These are phyloP conservation scores for Metschnikowia proteae DNA, from an alignment of 805 yeast species.

Conservation along the genomic window DNA sequence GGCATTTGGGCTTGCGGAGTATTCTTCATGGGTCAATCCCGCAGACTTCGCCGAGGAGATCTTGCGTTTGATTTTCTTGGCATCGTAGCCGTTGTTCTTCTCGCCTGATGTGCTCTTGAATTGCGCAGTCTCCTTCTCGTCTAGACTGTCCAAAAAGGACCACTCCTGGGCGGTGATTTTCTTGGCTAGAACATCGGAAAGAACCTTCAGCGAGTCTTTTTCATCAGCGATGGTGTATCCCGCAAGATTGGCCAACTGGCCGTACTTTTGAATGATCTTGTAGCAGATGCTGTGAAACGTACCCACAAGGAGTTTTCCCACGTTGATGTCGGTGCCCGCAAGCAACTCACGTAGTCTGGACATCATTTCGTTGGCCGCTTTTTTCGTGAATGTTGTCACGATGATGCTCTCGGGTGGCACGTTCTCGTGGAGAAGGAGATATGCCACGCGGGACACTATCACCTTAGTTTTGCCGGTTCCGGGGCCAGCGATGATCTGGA, in stretches of 20 bases:
- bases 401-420: slow-evolving; percentile 62
- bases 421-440: slow-evolving; percentile 49
- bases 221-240: slow-evolving; percentile 60
- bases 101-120: slow-evolving; percentile 14
- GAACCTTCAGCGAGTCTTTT: slow-evolving; percentile 49
- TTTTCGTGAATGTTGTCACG: slow-evolving; percentile 89
- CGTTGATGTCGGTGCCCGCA: slow-evolving; percentile 30
- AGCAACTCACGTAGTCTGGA: slow-evolving; percentile 50
- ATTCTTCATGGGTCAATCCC: slow-evolving; percentile 45
- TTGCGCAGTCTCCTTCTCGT: slow-evolving; percentile 13
- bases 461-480: slow-evolving; percentile 82
- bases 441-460: slow-evolving; percentile 72
- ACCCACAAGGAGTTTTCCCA: slow-evolving; percentile 60
- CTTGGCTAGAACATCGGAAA: slow-evolving; percentile 39
- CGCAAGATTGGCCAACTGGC: slow-evolving; percentile 44
- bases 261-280: slow-evolving; percentile 53
- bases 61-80: slow-evolving; percentile 36
- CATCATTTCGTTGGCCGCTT: slow-evolving; percentile 84
- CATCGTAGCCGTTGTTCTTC: slow-evolving; percentile 35
- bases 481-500: slow-evolving; percentile 58
- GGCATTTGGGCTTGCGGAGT: slow-evolving; percentile 15
- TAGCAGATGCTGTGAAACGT: slow-evolving; percentile 87
- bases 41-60: slow-evolving; percentile 57
- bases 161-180: slow-evolving; percentile 20
- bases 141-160: slow-evolving; percentile 12